Evolutionary conservation across 305 asterid genomes (phyloP).

Genomic region (Rubia tinctorum): DNA sequence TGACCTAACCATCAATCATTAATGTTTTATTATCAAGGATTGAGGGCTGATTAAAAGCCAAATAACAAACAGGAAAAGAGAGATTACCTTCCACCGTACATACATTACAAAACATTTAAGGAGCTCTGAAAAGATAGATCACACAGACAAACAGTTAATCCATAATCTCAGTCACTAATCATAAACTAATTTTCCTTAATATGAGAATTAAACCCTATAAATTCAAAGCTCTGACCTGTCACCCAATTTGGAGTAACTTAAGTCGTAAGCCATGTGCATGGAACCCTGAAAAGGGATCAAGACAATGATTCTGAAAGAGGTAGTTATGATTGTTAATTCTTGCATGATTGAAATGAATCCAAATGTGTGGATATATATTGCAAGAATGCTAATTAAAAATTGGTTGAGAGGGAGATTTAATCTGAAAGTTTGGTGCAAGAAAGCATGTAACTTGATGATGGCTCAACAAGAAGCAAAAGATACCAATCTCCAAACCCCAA

Average conservation of each 20-base stretch:
- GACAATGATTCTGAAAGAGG: not conserved
- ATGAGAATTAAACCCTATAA: not conserved
- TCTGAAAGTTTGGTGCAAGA: constrained; percentile 33
- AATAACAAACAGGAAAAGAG: constrained; percentile 19
- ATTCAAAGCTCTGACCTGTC: constrained; percentile 2
- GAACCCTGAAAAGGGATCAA: not conserved
- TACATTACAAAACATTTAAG: constrained; percentile 5
- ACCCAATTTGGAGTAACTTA: constrained; percentile 20
- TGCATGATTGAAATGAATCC: constrained; percentile 3
- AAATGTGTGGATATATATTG: not conserved
- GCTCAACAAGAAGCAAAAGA: constrained; percentile 28
- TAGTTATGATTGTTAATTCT: constrained; percentile 1
- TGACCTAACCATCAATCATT: constrained; percentile 20
- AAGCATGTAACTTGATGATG: constrained; percentile 22
- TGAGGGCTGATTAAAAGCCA: constrained; percentile 16
- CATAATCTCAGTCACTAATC: not conserved
- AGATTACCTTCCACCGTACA: constrained; percentile 19
- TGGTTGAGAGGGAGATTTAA: constrained; percentile 28
- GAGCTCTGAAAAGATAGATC: not conserved
- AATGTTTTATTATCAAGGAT: constrained; percentile 3
- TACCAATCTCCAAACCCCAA: constrained; percentile 33
- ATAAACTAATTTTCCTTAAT: not conserved
- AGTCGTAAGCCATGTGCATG: constrained; percentile 21
- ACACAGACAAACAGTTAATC: not conserved
- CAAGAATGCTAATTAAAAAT: not conserved